phyloP scores from a whole-genome alignment of 345 rosid genomes.

The Gossypium stocksii region DNA sequence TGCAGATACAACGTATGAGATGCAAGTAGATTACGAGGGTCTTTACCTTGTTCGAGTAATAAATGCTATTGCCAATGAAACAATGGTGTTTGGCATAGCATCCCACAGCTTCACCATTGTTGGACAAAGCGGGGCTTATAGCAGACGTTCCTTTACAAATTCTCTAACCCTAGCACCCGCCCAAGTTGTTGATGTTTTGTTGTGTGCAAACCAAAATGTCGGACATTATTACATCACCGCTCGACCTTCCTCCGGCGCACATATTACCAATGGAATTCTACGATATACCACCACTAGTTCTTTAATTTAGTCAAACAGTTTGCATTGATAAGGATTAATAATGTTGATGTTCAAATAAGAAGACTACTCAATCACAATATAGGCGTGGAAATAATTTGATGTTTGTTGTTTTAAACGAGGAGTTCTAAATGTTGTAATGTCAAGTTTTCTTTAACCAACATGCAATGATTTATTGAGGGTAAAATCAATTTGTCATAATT shows the following conservation, averaged over 20 bases:
- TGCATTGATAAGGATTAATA: too few relatives aligned
- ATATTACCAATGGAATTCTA: background rate
- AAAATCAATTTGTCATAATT: too few relatives aligned
- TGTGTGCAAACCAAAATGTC: slow-evolving; percentile 21
- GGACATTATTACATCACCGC: slow-evolving; percentile 30
- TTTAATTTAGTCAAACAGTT: background rate
- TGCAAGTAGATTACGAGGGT: background rate
- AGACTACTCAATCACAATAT: too few relatives aligned
- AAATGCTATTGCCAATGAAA: background rate
- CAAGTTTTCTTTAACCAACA: too few relatives aligned
- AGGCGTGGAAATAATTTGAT: too few relatives aligned
- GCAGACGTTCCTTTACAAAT: slow-evolving; percentile 3
- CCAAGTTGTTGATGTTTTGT: slow-evolving; percentile 26
- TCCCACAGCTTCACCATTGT: background rate
- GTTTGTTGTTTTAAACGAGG: too few relatives aligned
- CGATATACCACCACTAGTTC: background rate
- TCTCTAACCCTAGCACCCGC: slow-evolving; percentile 19
- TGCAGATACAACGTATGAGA: background rate
- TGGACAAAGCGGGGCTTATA: background rate
- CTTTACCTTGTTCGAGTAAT: background rate
- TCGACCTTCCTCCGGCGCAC: background rate
- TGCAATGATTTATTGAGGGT: too few relatives aligned
- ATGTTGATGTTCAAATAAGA: too few relatives aligned
- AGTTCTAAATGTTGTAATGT: too few relatives aligned
- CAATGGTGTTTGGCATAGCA: background rate